Evolutionary conservation across 2,329 filamentous ascomycete species (phyloP), one percentile per base, ranked within the genome.

Genomic region (Aspergillus phoenicis): DNA sequence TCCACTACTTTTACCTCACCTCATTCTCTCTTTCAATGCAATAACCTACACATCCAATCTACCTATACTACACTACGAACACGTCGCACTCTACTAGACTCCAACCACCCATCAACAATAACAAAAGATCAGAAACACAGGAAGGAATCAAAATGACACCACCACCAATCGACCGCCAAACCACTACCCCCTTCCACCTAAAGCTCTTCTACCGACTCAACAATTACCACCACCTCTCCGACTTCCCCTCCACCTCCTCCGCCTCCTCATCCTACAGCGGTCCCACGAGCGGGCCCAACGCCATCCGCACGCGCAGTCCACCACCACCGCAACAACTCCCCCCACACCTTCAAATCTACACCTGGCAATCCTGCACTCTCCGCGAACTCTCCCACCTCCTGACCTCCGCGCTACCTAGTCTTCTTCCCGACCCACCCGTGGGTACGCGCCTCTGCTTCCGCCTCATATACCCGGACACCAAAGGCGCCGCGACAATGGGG

Each of bases 381-480:
- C 83, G 85, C 66, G 93, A 97, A 76, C 87, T 98, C 38, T 88
- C 90, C 22, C 86, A 91, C 59, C 88, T 94, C 57, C 84, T 98
- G 59, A 86, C 87, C 28, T 85, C 86, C 54, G 84, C 89, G 1
- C 82, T 91, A 1, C 89, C 91, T 0, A 78, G 82, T 2, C 79
- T 92, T 20, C 84, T 97, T 2, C 91, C 93, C 0, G 81, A 84
- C 39, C 91, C 91, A 0, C 85, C 89, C 6, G 84, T 93, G 43
- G 93, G 94, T 62, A 94, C 93, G 8, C 87, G 94, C 57, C 83
- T 97, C n/a, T 88, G 87, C 62, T 98, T 95, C 78, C 89, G 93
- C 52, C 85, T 97, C 17, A 87, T 97, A 57, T 97, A 90, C 73
- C 90, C 91, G 1, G 92, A 97, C 75, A 86, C 90, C 24, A 81